Percentiles rank a stretch among this genome's conserved stretches.
Conservation (phyloP, 179 eudicot species). For the Spergularia azorica region DNA sequence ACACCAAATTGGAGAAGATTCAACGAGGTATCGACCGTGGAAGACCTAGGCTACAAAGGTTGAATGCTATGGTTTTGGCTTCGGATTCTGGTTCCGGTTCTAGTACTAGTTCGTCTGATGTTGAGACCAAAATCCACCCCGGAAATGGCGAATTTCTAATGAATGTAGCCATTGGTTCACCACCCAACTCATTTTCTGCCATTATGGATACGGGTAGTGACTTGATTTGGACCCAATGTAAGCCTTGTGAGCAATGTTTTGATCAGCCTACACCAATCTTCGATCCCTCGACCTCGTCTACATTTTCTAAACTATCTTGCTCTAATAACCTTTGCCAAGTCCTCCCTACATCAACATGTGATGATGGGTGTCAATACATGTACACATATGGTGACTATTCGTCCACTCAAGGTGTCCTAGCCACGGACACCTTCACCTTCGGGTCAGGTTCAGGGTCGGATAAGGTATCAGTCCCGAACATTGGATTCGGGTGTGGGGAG, state of each 20-base stretch:
- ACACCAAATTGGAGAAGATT: conserved; percentile 62
- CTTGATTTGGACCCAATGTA: conserved; percentile 80
- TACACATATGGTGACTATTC: conserved; percentile 81
- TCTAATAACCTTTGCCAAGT: conserved; percentile 55
- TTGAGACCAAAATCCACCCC: conserved; percentile 48
- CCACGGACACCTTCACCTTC: conserved; percentile 72
- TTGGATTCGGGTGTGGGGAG: conserved; percentile 85
- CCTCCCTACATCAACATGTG: conserved; percentile 53
- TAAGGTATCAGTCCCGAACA: conserved; percentile 44
- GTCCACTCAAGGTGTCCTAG: conserved; percentile 70
- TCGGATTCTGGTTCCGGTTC: conserved; percentile 16
- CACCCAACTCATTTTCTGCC: conserved; percentile 50
- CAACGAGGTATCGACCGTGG: conserved; percentile 67
- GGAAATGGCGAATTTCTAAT: conserved; percentile 80
- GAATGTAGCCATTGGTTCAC: conserved; percentile 65
- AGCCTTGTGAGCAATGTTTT: conserved; percentile 68
- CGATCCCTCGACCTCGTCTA: conserved; percentile 62
- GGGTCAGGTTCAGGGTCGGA: conserved; percentile 41
- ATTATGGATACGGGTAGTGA: conserved; percentile 89
- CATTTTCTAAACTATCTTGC: conserved; percentile 52
- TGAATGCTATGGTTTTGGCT: conserved; percentile 54
- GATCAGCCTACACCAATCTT: conserved; percentile 64
- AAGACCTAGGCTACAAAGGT: conserved; percentile 46
- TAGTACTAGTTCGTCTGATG: conserved; percentile 17
- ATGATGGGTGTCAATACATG: conserved; percentile 55